These are phyloP conservation scores for Asterophora parasitica DNA, from an alignment of 768 basidiomycete genomes.

Conservation along the genomic window DNA sequence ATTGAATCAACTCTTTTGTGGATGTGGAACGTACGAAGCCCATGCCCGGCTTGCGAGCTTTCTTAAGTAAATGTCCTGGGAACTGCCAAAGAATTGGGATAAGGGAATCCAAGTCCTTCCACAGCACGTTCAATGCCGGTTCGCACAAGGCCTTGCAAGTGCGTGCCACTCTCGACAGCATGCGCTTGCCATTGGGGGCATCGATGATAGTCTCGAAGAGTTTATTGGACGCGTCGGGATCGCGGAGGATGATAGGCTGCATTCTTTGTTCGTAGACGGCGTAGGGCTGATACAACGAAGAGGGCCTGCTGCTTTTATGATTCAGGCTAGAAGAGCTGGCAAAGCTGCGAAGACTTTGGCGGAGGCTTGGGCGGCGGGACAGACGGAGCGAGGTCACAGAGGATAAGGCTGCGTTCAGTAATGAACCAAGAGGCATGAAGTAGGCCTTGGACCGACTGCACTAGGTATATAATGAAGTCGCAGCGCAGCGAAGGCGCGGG, in stretches of 20 bases:
- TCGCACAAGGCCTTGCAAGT: slow-evolving; percentile 73
- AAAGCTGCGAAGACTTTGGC: slow-evolving; percentile 28
- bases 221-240: slow-evolving; percentile 53
- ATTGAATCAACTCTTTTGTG: background rate
- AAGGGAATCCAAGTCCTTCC: slow-evolving; percentile 76
- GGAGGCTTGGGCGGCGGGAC: slow-evolving; percentile 28
- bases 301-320: slow-evolving; percentile 21
- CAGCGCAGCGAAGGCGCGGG: slow-evolving; percentile 42
- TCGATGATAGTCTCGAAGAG: slow-evolving; percentile 45
- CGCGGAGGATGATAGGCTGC: slow-evolving; percentile 52
- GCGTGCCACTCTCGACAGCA: slow-evolving; percentile 65
- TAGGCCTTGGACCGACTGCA: slow-evolving; percentile 21
- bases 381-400: slow-evolving; percentile 26
- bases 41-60: slow-evolving; percentile 65
- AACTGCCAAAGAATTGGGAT: slow-evolving; percentile 69
- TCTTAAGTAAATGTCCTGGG: slow-evolving; percentile 62
- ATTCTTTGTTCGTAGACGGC: slow-evolving; percentile 46
- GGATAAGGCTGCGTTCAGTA: slow-evolving; percentile 31
- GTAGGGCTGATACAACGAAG: slow-evolving; percentile 35
- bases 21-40: slow-evolving; percentile 56
- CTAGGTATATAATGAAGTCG: slow-evolving; percentile 32
- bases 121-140: slow-evolving; percentile 65
- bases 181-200: slow-evolving; percentile 59
- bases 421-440: slow-evolving; percentile 34
- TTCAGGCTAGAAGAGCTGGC: slow-evolving; percentile 18